Evolutionary conservation across 2,329 filamentous ascomycete genomes (phyloP), one percentile per base, ranked within the genome.

Genomic region (Paraconiothyrium sp.): DNA sequence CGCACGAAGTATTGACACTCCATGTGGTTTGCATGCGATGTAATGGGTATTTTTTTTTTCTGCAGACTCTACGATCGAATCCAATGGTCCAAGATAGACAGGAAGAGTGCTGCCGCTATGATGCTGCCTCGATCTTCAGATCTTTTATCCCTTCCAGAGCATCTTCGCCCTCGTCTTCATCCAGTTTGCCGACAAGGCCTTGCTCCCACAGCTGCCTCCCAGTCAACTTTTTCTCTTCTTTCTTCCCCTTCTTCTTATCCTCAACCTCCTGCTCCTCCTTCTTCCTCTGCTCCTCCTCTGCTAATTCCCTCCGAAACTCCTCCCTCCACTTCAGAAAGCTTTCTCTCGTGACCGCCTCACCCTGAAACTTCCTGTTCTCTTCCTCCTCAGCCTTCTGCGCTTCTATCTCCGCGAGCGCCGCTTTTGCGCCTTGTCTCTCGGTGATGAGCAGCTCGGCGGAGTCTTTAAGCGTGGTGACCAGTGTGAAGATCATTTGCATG

Each of bases 311-410:
- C 64, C 88, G 76, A 75, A 98, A 99, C 10, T 79, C 86, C 43
- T 90, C 89, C 58, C 92, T 85, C 95, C 95, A 99, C 68, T 86
- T 87, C 68, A 92, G 75, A 74, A 98, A 99, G 0, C 89, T 89
- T 81, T 97, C 93, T 24, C 88, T 85, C n/a, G 89, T 98, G 22
- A 99, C 95, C 35, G 89, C 85, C 39, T 92, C 92, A 60, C 95
- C 95, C 77, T 97, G 92, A 79, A 99, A 99, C 80, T 97, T 98
- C 72, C 90, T 89, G 78, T 99, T 99, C 83, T 99, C 95, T 78
- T 95, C 93, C 64, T 91, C 89, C 81, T 99, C 95, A 0, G 86
- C 87, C 84, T 88, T 85, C 8, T 85, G 86, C 1, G 84, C 79
- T 63, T 83, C 85, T 54, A 83, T 74, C 52, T 89, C 87, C 54